Base-by-base conservation (phyloP, 306 rosid genomes). In the Alnus rubra region DNA sequence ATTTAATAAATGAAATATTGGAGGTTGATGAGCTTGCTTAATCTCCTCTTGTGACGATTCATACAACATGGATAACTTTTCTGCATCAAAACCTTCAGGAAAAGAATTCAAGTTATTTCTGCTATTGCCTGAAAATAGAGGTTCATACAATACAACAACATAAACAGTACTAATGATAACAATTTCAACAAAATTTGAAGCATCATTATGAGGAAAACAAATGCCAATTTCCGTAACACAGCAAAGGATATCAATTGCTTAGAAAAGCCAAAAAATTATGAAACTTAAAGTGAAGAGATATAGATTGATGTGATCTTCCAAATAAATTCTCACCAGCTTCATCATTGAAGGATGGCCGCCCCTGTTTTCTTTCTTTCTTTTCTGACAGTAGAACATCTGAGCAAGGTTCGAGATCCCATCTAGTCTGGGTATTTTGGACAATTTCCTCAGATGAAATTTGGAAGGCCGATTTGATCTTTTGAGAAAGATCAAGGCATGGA, bases 81-180 rank as follows among this genome's bases (percentile, higher is more conserved):
- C 79, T 1, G 62, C 73, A 76, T 44, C 18, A 63, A 23, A 76
- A 67, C 42, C 53, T 80, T 8, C 78, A 76, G 79, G 76, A 15
- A 72, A 67, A 73, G 73, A 76, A 74, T 69, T 75, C 59, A 86
- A 77, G 53, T 58, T 70, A 69, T 76, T 65, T 28, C 76, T 60
- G 49, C n/a, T 18, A 50, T 79, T 68, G 76, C 84, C 90, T 87
- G 86, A 68, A 83, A 77, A 80, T 71, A 19, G 74, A 58, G 56
- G 56, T 16, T 56, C 63, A 58, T 45, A 47, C 16, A n/a, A 42
- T 18, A 74, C 55, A 11, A 84, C 75, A 48, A 80, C 3, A 33
- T 15, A n/a, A 56, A 9, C 10, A 18, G 45, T 33, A 31, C 59
- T 67, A 35, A 56, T 64, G 19, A 77, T 30, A 15, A 52, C 54